Evolutionary conservation across 495 filamentous ascomycete genomes (phyloP).

Genomic region (Penicillium roqueforti): DNA sequence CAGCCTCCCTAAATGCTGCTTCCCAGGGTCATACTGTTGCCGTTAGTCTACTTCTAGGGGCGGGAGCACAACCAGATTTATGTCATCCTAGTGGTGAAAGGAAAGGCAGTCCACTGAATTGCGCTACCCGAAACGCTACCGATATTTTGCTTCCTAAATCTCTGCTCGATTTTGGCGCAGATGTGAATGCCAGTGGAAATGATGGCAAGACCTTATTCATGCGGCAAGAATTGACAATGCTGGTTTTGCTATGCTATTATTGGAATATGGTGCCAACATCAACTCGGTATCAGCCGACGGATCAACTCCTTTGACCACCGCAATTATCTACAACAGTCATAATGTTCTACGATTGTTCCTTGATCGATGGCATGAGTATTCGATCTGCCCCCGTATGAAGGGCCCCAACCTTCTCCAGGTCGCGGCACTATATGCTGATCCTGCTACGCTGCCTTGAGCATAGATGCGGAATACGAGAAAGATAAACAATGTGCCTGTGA

Average conservation of each 20-base stretch:
- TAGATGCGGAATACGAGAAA: conserved; percentile 20
- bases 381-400: background rate
- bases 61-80: background rate
- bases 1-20: background rate
- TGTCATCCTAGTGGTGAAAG: background rate
- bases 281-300: background rate
- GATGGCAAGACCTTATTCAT: background rate
- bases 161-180: background rate
- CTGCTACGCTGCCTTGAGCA: conserved; percentile 6
- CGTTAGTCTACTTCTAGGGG: background rate
- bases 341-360: background rate
- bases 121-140: background rate
- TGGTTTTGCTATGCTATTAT: background rate
- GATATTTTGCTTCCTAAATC: background rate
- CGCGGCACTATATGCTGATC: background rate
- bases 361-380: background rate
- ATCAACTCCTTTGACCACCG: background rate
- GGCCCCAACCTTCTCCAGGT: background rate
- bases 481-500: conserved; percentile 19
- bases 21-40: background rate
- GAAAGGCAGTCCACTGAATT: background rate
- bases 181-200: background rate
- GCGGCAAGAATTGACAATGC: background rate
- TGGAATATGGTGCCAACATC: background rate
- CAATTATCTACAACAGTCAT: background rate